Base-by-base conservation (phyloP, 352 stramenopile species). In the Phytopythium mirpurense region DNA sequence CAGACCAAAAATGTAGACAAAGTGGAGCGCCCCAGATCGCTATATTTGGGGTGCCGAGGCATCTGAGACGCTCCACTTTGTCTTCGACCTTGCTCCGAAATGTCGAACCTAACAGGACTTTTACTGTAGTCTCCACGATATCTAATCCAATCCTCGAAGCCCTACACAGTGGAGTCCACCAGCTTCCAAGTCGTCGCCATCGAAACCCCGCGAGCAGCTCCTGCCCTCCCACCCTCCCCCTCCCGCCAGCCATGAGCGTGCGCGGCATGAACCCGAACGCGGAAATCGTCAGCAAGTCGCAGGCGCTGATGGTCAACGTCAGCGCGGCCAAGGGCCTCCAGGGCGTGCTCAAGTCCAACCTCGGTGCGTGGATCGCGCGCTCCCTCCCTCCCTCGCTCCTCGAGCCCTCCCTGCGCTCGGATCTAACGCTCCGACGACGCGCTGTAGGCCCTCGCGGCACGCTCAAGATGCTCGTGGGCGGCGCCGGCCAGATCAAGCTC, bases 381-480 rank as follows among this genome's bases (percentile, higher is more conserved):
- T 10, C 24, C 11, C 12, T 12, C 21, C 21, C 14, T 34, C 23
- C 41, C 5, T 18, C 3, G n/a, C 41, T 21, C 14, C 23, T 31
- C 8, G 3, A 2, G 14, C 12, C 38, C 11, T 31, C 8, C 6
- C 7, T 14, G 3, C 9, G 10, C 38, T 5, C 24, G 14, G 24
- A 38, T 47, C 45, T 63, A 51, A 35, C 27, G 14, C 9, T 18
- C 18, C 6, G 12, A 1, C 26, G 21, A 19, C 8, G 19, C 11
- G 38, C 9, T 23, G 3, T 65, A 91, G 93, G 97, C 44, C 97
- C 97, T 12, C 87, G 94, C 2, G 97, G 97, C n/a, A 99, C 97
- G 18, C 80, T 99, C 43, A 99, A 99, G 86, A 98, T 99, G 94
- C 85, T 99, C 14, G 97, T 99, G 16, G 97, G 96, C 24, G 97